These are phyloP conservation scores for Haplosporangium gracile DNA, from an alignment of 192 early-diverging fungal species.

Conservation along the genomic window DNA sequence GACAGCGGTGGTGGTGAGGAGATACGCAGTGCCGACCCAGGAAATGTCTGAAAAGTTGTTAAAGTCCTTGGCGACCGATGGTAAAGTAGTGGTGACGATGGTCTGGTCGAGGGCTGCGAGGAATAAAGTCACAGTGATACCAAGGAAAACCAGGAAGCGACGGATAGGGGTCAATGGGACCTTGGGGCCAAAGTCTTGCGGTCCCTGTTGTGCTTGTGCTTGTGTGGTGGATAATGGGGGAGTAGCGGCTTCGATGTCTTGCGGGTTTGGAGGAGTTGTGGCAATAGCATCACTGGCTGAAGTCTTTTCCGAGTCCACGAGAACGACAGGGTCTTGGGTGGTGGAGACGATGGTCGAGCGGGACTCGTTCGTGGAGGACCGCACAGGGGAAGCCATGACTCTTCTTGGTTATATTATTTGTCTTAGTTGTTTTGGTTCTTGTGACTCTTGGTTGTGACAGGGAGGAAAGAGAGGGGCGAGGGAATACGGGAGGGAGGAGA, in stretches of 20 bases:
- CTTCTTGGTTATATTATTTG: neutral
- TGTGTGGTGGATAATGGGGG: neutral
- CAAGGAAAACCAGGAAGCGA: conserved; percentile 36
- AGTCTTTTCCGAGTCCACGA: neutral
- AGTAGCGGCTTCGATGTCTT: conserved; percentile 6
- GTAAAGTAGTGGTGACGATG: conserved; percentile 71
- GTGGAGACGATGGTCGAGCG: neutral
- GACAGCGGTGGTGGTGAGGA: conserved; percentile 63
- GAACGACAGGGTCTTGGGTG: neutral
- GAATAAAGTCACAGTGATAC: conserved; percentile 62
- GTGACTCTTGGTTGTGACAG: neutral
- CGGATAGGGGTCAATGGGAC: conserved; percentile 26
- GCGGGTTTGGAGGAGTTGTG: neutral
- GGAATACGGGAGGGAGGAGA: neutral
- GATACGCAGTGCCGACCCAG: conserved; percentile 83
- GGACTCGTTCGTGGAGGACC: neutral
- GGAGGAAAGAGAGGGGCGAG: too few relatives aligned
- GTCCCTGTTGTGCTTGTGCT: neutral
- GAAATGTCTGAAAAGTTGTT: conserved; percentile 71
- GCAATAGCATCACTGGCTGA: neutral
- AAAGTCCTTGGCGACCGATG: conserved; percentile 67
- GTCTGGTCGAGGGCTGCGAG: conserved; percentile 69
- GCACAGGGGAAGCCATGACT: neutral
- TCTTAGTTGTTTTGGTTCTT: neutral
- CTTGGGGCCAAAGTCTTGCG: conserved; percentile 49